Evolutionary conservation across 345 rosid genomes (phyloP), one percentile per base, ranked within the genome.

Genomic region (Gossypium turneri): DNA sequence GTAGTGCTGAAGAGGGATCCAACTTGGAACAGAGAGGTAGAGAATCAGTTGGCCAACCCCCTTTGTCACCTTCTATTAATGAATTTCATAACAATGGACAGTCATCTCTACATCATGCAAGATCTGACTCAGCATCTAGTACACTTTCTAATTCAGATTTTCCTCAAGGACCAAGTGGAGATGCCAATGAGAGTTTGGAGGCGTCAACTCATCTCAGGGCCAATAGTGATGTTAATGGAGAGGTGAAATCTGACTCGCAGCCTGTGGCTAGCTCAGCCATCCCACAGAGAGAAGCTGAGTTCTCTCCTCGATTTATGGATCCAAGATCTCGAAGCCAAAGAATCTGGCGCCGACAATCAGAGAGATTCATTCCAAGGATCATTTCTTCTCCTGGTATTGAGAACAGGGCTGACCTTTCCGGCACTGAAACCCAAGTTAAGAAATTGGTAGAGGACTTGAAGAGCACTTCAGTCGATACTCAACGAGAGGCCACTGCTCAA

Each of bases 201-300:
- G 81, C 73, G 68, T 86, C 92, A 60, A 82, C 86, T 76, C 89
- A 88, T 79, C 81, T 84, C 41, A 76, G 84, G 53, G 85, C 88
- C 74, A 85, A 90, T 76, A 93, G 89, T 77, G 99, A 91, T 75
- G 80, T 80, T 73, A 93, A 93, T 67, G 94, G 92, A 62, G 98
- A 91, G 84, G 84, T 87, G 55, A 90, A 87, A 82, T 43, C 87
- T 34, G 90, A 87, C 64, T 71, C 83, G 38, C 85, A 65, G 52
- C 80, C 86, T 74, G 72, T 88, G 47, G 44, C 85, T 74, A 72
- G 83, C 1, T 55, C 81, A 63, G 79, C 82, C 75, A 76, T 82
- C 34, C 47, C 89, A 1, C 84, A 51, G 58, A 87, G 87, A 48
- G 97, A 92, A 70, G 75, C 87, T 4, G 93, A 87, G 27, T 84